Conservation (phyloP, 225 moss, liverwort and hornwort species). For the Polytrichum commune region DNA sequence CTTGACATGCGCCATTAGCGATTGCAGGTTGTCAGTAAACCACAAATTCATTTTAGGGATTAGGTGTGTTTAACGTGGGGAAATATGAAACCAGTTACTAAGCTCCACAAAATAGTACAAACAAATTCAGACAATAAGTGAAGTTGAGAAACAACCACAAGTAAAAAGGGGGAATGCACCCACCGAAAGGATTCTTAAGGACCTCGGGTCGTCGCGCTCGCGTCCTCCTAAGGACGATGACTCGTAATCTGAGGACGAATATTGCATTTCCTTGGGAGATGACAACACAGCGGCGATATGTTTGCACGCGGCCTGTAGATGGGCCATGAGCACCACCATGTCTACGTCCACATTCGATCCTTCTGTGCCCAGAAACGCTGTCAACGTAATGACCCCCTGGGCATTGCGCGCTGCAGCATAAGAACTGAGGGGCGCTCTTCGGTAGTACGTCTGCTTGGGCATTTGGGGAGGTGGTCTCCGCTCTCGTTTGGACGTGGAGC, state of each 20-base stretch:
- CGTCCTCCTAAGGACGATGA: slow-evolving; percentile 22
- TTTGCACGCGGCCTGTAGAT: slow-evolving; percentile 78
- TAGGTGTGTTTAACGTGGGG: too few relatives aligned
- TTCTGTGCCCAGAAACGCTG: slow-evolving; percentile 53
- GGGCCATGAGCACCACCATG: slow-evolving; percentile 66
- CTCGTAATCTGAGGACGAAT: slow-evolving; percentile 36
- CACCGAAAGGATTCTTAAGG: slow-evolving; percentile 50
- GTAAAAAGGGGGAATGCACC: slow-evolving; percentile 13
- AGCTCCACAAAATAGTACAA: too few relatives aligned
- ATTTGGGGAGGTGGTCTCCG: slow-evolving; percentile 22
- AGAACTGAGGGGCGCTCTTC: slow-evolving; percentile 38
- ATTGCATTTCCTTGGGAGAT: slow-evolving; percentile 64
- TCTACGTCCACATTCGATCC: slow-evolving; percentile 67
- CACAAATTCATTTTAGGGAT: too few relatives aligned
- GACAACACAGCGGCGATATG: slow-evolving; percentile 69
- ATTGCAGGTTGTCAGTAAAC: too few relatives aligned
- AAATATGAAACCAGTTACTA: too few relatives aligned
- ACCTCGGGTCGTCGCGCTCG: slow-evolving; percentile 33
- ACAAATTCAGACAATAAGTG: background rate
- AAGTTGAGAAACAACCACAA: background rate
- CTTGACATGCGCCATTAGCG: too few relatives aligned
- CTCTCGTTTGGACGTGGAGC: slow-evolving; percentile 22
- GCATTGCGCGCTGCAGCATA: slow-evolving; percentile 48
- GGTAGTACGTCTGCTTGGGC: slow-evolving; percentile 24
- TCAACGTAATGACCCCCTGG: slow-evolving; percentile 47